Conservation (phyloP, 106 monocot species). For the Dendrobium chrysotoxum region DNA sequence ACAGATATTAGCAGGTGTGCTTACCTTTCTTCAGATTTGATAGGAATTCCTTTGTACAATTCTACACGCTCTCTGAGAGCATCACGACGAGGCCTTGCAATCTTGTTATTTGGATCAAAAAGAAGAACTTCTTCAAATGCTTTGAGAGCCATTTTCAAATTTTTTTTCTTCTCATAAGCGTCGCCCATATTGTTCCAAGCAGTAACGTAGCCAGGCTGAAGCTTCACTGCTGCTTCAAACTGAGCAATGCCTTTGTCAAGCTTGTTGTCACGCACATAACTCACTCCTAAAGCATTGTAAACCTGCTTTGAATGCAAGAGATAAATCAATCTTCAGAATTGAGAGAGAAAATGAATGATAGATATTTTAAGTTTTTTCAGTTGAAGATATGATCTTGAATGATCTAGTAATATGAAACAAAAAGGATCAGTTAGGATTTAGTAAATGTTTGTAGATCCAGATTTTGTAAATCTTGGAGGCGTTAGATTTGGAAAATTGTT, state of each 20-base stretch:
- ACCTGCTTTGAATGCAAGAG: constrained; percentile 33
- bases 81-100: constrained; percentile 72
- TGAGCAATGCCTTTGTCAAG: constrained; percentile 75
- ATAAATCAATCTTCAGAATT: too few relatives aligned
- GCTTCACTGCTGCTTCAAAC: constrained; percentile 77
- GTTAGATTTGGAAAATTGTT: too few relatives aligned
- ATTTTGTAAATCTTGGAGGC: too few relatives aligned
- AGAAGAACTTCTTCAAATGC: constrained; percentile 93
- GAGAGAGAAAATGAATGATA: too few relatives aligned
- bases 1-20: neutral
- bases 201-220: constrained; percentile 88
- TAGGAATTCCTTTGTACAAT: constrained; percentile 67
- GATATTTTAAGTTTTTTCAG: too few relatives aligned
- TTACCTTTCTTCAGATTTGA: constrained; percentile 57
- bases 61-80: constrained; percentile 55
- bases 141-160: constrained; percentile 57
- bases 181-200: constrained; percentile 98
- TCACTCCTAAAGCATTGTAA: constrained; percentile 88
- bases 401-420: too few relatives aligned
- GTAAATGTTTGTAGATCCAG: too few relatives aligned
- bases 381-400: too few relatives aligned
- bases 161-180: constrained; percentile 87
- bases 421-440: too few relatives aligned
- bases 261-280: constrained; percentile 81
- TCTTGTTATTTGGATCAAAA: constrained; percentile 88